phyloP scores from a whole-genome alignment of 169 alveolate genomes.

The Babesia gibsoni region DNA sequence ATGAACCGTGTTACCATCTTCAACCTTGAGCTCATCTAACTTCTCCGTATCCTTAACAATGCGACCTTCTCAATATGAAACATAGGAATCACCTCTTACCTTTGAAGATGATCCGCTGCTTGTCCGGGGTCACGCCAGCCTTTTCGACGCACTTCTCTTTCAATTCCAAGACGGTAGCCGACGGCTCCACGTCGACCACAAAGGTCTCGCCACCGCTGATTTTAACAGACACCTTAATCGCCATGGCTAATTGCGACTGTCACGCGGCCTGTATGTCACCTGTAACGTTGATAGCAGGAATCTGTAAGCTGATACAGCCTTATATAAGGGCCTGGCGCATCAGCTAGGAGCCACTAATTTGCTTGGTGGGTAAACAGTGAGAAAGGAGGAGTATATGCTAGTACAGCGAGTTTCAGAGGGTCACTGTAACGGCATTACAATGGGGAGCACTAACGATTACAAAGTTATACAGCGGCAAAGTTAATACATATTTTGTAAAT shows the following conservation, averaged over 20 bases:
- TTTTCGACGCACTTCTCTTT: conserved; percentile 54
- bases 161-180: conserved; percentile 56
- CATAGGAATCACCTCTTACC: neutral
- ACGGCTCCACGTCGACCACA: conserved; percentile 51
- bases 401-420: too few relatives aligned
- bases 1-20: conserved; percentile 87
- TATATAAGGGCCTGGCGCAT: too few relatives aligned
- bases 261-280: too few relatives aligned
- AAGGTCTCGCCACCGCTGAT: conserved; percentile 65
- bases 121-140: conserved; percentile 60
- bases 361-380: too few relatives aligned
- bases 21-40: conserved; percentile 72
- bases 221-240: conserved; percentile 43
- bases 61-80: conserved; percentile 65
- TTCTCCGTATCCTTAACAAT: conserved; percentile 85
- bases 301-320: too few relatives aligned
- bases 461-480: too few relatives aligned
- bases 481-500: too few relatives aligned
- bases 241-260: neutral
- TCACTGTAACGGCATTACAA: too few relatives aligned
- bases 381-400: too few relatives aligned
- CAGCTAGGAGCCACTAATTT: too few relatives aligned
- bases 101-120: conserved; percentile 60
- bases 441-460: too few relatives aligned
- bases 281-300: too few relatives aligned